These are phyloP conservation scores for Sarocladiaceae sp. DNA, from an alignment of 2,329 filamentous ascomycete species.

Conservation along the genomic window DNA sequence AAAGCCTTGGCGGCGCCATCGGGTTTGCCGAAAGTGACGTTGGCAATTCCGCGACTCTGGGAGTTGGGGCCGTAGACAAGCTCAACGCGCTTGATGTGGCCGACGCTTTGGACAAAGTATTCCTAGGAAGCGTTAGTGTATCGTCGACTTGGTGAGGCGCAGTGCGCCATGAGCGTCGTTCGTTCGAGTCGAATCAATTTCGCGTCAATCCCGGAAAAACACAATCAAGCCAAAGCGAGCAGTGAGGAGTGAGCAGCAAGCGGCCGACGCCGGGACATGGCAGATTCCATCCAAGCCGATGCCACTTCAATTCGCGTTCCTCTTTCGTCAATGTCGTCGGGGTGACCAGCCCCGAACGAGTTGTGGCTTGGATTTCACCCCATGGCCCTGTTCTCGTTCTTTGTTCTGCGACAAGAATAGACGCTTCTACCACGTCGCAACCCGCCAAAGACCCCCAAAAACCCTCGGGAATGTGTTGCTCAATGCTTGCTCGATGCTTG, in stretches of 20 bases:
- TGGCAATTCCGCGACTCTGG: constrained; percentile 85
- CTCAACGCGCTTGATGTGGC: constrained; percentile 83
- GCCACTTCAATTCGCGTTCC: too few relatives aligned
- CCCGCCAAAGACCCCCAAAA: background rate
- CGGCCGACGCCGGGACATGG: background rate
- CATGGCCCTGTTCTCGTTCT: too few relatives aligned
- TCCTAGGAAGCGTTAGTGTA: constrained; percentile 81
- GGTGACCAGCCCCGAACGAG: constrained; percentile 4
- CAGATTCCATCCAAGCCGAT: background rate
- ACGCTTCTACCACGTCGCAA: constrained; percentile 3
- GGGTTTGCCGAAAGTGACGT: constrained; percentile 75
- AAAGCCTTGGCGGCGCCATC: constrained; percentile 82
- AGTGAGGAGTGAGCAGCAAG: constrained; percentile 4
- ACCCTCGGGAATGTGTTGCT: too few relatives aligned
- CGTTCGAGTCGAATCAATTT: constrained; percentile 8
- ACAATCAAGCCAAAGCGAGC: constrained; percentile 5
- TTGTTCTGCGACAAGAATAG: too few relatives aligned
- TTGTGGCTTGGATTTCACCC: too few relatives aligned
- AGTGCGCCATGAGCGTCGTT: constrained; percentile 3
- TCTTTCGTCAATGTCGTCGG: too few relatives aligned
- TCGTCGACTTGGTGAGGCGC: constrained; percentile 23
- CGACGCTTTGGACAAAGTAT: constrained; percentile 85
- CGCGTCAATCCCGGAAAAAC: background rate
- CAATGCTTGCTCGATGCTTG: constrained; percentile 3
- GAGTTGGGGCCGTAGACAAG: constrained; percentile 91